Evolutionary conservation across 2,329 filamentous ascomycete species (phyloP).

Genomic region (Ophiostoma montium): DNA sequence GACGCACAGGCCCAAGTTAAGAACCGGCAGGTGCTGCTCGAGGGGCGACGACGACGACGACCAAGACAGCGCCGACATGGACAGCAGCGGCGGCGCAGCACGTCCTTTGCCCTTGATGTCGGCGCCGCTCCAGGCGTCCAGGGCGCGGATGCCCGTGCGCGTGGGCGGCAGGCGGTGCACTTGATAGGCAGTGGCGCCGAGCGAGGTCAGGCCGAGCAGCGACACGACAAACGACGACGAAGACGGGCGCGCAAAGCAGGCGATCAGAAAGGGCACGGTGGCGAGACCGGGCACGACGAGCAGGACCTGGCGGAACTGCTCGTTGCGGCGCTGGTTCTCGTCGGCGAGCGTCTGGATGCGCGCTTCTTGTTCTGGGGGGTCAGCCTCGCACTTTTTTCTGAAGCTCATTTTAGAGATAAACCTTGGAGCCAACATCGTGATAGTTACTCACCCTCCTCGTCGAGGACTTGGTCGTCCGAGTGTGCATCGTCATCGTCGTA

Average conservation of each 20-base stretch:
- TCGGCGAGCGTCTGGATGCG: constrained; percentile 41
- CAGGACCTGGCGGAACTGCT: constrained; percentile 42
- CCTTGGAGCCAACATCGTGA: no score
- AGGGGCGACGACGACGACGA: constrained; percentile 27
- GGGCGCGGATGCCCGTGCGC: constrained; percentile 34
- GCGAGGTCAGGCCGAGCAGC: constrained; percentile 46
- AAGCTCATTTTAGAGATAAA: no score
- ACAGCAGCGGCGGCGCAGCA: background rate
- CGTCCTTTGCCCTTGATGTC: constrained; percentile 14
- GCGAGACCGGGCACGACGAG: constrained; percentile 28
- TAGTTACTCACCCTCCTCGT: constrained; percentile 54
- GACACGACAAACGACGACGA: constrained; percentile 26
- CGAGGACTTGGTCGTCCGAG: constrained; percentile 47
- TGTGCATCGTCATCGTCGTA: constrained; percentile 48
- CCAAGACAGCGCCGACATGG: background rate
- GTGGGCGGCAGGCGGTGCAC: constrained; percentile 41
- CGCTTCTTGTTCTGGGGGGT: constrained; percentile 43
- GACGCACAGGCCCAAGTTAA: constrained; percentile 44
- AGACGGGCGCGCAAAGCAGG: constrained; percentile 19
- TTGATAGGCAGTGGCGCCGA: constrained; percentile 48
- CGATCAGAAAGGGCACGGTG: constrained; percentile 19
- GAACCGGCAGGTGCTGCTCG: constrained; percentile 40
- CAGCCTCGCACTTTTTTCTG: background rate
- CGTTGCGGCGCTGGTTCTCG: constrained; percentile 43
- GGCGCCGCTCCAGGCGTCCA: constrained; percentile 31